These are phyloP conservation scores for Saccharomycopsis sp. DNA, from an alignment of 805 yeast genomes.

Conservation along the genomic window DNA sequence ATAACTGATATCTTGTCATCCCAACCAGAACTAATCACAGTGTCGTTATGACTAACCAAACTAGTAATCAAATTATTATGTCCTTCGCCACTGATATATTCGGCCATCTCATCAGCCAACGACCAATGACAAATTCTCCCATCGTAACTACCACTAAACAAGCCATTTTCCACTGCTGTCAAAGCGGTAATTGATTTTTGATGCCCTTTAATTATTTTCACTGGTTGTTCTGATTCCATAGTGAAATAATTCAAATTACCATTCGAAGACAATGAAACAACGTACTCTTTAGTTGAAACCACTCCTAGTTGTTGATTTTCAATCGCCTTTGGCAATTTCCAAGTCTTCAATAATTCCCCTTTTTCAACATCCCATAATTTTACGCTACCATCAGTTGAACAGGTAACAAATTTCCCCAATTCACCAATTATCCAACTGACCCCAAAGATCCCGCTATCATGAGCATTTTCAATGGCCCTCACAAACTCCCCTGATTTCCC, in stretches of 20 bases:
- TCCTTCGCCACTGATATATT: slow-evolving; percentile 31
- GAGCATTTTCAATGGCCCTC: slow-evolving; percentile 41
- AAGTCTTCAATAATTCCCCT: slow-evolving; percentile 40
- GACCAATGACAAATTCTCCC: slow-evolving; percentile 67
- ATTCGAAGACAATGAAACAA: slow-evolving; percentile 60
- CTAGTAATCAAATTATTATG: slow-evolving; percentile 69
- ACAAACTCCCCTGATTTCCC: slow-evolving; percentile 79
- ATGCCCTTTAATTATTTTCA: slow-evolving; percentile 57
- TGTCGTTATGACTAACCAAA: slow-evolving; percentile 31
- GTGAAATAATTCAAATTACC: slow-evolving; percentile 66
- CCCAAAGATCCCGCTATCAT: slow-evolving; percentile 77
- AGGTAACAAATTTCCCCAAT: slow-evolving; percentile 56
- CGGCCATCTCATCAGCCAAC: slow-evolving; percentile 31
- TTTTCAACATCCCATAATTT: slow-evolving; percentile 53
- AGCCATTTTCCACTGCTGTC: slow-evolving; percentile 25
- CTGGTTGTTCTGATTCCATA: slow-evolving; percentile 30
- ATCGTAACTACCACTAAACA: slow-evolving; percentile 73
- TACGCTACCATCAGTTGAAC: slow-evolving; percentile 75
- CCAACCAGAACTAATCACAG: slow-evolving; percentile 70
- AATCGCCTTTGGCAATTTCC: slow-evolving; percentile 42
- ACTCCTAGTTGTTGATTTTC: slow-evolving; percentile 78
- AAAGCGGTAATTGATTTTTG: slow-evolving; percentile 73
- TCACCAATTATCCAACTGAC: slow-evolving; percentile 59
- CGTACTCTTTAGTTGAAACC: slow-evolving; percentile 49
- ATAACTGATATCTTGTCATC: slow-evolving; percentile 59